These are phyloP conservation scores for Tricholoma furcatifolium DNA, from an alignment of 768 basidiomycete species.

Conservation along the genomic window DNA sequence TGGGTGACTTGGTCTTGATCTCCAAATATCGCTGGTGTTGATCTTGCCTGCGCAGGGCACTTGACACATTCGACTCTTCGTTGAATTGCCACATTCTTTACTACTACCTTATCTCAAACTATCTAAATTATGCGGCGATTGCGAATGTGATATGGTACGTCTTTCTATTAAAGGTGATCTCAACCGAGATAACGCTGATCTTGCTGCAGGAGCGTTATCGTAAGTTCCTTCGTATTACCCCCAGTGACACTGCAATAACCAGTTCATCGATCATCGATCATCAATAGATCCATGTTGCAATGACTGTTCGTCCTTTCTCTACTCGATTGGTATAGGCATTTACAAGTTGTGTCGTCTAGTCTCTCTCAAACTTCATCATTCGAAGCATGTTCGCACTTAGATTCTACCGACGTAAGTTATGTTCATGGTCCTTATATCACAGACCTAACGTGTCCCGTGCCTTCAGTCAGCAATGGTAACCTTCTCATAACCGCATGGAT, in stretches of 20 bases:
- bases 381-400: slow-evolving; percentile 50
- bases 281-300: slow-evolving; percentile 48
- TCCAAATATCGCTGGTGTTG: no score
- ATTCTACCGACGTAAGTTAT: slow-evolving; percentile 47
- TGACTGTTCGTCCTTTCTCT: slow-evolving; percentile 40
- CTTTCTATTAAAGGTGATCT: background rate
- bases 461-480: slow-evolving; percentile 45
- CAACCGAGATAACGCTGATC: background rate
- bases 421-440: background rate
- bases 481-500: slow-evolving; percentile 40
- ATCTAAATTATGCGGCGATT: slow-evolving; percentile 44
- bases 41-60: slow-evolving; percentile 32
- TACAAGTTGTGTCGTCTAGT: slow-evolving; percentile 27
- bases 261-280: background rate
- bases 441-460: background rate
- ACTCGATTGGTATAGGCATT: background rate
- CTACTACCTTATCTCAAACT: slow-evolving; percentile 57
- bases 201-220: slow-evolving; percentile 52
- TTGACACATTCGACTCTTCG: slow-evolving; percentile 57
- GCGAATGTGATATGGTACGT: slow-evolving; percentile 47
- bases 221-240: slow-evolving; percentile 24
- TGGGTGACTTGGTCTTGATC: slow-evolving; percentile 15
- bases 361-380: slow-evolving; percentile 48
- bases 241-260: background rate
- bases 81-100: slow-evolving; percentile 57